Evolutionary conservation across 345 rosid genomes (phyloP), one percentile per base, ranked within the genome.

Genomic region (Anastatica hierochuntica): DNA sequence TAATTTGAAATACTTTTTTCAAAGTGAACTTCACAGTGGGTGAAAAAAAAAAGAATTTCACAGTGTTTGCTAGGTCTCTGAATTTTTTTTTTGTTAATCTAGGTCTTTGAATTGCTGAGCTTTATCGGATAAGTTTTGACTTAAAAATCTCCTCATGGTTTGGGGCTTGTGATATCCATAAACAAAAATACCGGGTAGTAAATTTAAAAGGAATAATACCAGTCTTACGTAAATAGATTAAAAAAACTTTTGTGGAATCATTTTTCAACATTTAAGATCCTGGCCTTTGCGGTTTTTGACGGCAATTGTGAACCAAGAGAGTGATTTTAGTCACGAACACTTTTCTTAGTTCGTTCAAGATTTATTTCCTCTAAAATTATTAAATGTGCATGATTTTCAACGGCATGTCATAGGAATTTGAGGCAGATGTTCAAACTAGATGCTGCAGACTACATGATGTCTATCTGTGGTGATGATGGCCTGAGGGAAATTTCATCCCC

Each of bases 391-490:
- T 56, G 14, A 23, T 17, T 40, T 33, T n/a, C 33, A 49, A 34
- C 49, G 59, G 56, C 37, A 29, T 66, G 42, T 14, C 63, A 64
- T 69, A 92, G 98, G 90, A 87, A 87, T 74, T 64, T 92, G 65
- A 84, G 98, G 69, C 95, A 92, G 79, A 75, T 92, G 96, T 92
- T 92, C 80, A 83, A 81, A 72, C 71, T 92, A 66, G 96, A 92
- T 81, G 94, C 96, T 49, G 98, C 98, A 6, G 98, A 92, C 62
- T 92, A 82, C 79, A 87, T 92, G 98, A 92, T 92, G 98, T 92
- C 98, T 65, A 87, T 90, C 45, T 92, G 98, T 68, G 96, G 96
- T 10, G 90, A 83, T 70, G 90, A 92, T 68, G 95, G 95, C 49
- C 68, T 92, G 20, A 79, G 80, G 58, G 95, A 83, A 74, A 64